These are phyloP conservation scores for Fallopia convolvulus DNA, from an alignment of 148 eudicot species.

Conservation along the genomic window DNA sequence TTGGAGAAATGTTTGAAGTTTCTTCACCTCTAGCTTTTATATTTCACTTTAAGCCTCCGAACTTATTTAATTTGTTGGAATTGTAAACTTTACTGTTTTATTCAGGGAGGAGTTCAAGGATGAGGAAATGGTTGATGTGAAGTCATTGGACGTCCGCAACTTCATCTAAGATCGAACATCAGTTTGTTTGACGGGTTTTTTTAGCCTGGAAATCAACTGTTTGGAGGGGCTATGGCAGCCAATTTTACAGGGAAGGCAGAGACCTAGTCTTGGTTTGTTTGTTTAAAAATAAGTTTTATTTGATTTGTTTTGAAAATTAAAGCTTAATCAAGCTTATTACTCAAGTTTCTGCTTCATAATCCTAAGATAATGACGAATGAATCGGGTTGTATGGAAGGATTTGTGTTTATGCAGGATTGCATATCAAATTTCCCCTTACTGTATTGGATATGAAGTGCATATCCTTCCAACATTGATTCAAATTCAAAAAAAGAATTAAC, in stretches of 20 bases:
- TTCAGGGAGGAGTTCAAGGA: conserved; percentile 95
- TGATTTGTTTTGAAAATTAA: background rate
- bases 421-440: background rate
- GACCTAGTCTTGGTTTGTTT: background rate
- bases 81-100: background rate
- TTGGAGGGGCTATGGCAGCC: conserved; percentile 6
- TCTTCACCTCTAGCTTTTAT: background rate
- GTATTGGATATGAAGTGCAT: background rate
- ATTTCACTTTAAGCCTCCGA: background rate
- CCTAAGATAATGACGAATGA: conserved; percentile 11
- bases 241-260: conserved; percentile 7
- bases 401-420: conserved; percentile 6
- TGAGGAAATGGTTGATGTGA: conserved; percentile 77
- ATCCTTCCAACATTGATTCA: background rate
- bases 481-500: too few species aligned
- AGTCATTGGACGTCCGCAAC: conserved; percentile 80
- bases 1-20: background rate
- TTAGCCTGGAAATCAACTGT: background rate
- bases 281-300: background rate
- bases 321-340: background rate
- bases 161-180: conserved; percentile 41
- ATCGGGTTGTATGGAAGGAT: background rate
- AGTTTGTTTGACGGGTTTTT: background rate
- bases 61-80: background rate
- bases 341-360: conserved; percentile 4